Evolutionary conservation across 139 green algal species (phyloP).

Genomic region (Mesotaenium endlicherianum): DNA sequence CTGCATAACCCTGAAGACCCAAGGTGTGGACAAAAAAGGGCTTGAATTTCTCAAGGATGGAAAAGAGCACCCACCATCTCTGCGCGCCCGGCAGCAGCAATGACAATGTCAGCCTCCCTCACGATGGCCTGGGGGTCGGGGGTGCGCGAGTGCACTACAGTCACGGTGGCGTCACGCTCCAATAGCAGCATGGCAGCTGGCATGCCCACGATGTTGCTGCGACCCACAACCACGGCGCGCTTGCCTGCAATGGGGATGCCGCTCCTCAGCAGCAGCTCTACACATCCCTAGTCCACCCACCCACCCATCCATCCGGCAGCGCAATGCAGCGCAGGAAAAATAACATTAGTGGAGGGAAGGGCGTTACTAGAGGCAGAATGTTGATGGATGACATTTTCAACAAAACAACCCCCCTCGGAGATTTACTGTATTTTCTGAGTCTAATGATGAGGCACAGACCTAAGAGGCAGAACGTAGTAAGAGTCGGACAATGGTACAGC

Average conservation of each 20-base stretch:
- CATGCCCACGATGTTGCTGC: constrained; percentile 94
- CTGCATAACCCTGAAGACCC: too few species aligned
- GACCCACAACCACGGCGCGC: constrained; percentile 81
- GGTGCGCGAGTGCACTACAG: constrained; percentile 78
- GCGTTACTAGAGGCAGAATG: not conserved
- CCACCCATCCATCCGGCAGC: not conserved
- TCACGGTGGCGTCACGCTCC: constrained; percentile 75
- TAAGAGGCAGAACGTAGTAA: too few species aligned
- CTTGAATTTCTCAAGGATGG: too few species aligned
- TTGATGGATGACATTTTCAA: too few species aligned
- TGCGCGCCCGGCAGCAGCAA: constrained; percentile 81
- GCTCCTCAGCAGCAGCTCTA: constrained; percentile 57
- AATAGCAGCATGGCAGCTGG: constrained; percentile 87
- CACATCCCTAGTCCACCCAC: constrained; percentile 29
- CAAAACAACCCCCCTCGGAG: too few species aligned
- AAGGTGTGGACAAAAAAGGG: too few species aligned
- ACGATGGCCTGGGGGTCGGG: constrained; percentile 49
- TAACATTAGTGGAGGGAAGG: not conserved
- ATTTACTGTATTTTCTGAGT: too few species aligned
- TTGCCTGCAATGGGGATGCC: constrained; percentile 61
- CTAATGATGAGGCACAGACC: too few species aligned
- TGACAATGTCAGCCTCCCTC: constrained; percentile 87
- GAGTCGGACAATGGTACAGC: too few species aligned
- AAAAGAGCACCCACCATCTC: constrained; percentile 74
- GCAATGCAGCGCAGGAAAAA: not conserved